Evolutionary conservation across 768 basidiomycete species (phyloP), one percentile per base, ranked within the genome.

Genomic region (Hemileccinum rubropunctum): DNA sequence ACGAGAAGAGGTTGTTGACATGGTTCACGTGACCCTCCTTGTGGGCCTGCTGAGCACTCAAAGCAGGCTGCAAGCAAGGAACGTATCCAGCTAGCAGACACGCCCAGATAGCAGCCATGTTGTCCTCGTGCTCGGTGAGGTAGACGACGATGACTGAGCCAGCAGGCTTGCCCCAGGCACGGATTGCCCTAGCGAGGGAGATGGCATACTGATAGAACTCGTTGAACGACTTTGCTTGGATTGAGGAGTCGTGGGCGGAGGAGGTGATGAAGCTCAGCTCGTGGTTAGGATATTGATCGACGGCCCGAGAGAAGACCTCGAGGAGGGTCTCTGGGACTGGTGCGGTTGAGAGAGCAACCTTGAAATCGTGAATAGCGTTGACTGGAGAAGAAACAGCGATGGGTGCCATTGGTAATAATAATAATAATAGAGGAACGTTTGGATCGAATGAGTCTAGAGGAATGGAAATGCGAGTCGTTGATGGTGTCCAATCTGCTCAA

Each of bases 91-190:
- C 67, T 14, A 67, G 50, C 1, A 67, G 48, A 43, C 63, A 67
- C 0, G 66, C 65, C 66, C 66, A 67, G 12, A 67, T 49, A 4
- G 66, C 67, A 3, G 53, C 55, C 66, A 69, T 67, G 33, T 69
- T 67, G 36, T 67, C 67, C 42, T 68, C 65, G 23, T 67, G 66
- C 37, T 67, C 67, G 0, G 65, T 67, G 18, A 67, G 51, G 42
- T 67, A 67, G 0, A 67, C 52, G 9, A 66, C 53, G 3, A 69
- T 10, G n/a, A 66, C 26, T 1, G 65, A 64, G 0, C 65, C 65
- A 1, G 48, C 6, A 20, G 67, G 62, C 32, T 58, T 66, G 2
- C 48, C 55, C 67, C 42, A 33, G n/a, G 38, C 49, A 5, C 20
- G 36, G 11, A 44, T n/a, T 11, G 37, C 49, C 4, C 37, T 28